Base-by-base conservation (phyloP, 306 rosid species). In the Rubus parviflorus region DNA sequence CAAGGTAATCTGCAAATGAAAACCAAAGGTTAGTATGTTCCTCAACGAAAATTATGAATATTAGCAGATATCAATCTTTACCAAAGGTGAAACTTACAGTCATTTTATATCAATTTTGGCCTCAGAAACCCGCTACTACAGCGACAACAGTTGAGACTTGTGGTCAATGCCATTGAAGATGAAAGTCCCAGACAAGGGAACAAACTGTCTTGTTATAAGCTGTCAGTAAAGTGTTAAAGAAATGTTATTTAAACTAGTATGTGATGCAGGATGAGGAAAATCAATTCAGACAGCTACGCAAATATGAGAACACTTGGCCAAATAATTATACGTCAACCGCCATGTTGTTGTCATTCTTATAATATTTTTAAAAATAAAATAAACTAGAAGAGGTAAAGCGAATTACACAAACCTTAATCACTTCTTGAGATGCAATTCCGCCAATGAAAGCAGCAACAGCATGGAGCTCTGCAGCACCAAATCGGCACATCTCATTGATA, bases 401-500 rank as follows among this genome's bases (percentile, higher is more conserved):
- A 82, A 70, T 43, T 1, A 74, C 80, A 72, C 6, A 77, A 67
- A 92, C 99, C 97, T 95, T 95, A 83, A 95, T 95, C 73, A 89
- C 93, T 92, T 95, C 99, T 83, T 95, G 97, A 0, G 99, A 95
- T 62, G 97, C 97, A 77, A 92, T 87, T 81, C 99, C 99, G 76
- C 99, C 99, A 46, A 89, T 81, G 85, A 95, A 90, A 75, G 99
- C 97, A 83, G 99, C 93, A 74, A 92, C 94, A 37, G 88, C 88
- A 72, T 95, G 99, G 70, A 95, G 97, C 86, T 95, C 97, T 0
- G 99, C 87, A 37, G 97, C 97, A 78, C 99, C 99, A 68, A 92
- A 95, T 73, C 99, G 93, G 82, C 99, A 92, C 93, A 92, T 95
- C 87, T 95, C 99, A 66, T 90, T 89, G 77, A 95, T 89, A 81